These are phyloP conservation scores for Puccinia hordei DNA, from an alignment of 1,284 basidiomycete species.

Conservation along the genomic window DNA sequence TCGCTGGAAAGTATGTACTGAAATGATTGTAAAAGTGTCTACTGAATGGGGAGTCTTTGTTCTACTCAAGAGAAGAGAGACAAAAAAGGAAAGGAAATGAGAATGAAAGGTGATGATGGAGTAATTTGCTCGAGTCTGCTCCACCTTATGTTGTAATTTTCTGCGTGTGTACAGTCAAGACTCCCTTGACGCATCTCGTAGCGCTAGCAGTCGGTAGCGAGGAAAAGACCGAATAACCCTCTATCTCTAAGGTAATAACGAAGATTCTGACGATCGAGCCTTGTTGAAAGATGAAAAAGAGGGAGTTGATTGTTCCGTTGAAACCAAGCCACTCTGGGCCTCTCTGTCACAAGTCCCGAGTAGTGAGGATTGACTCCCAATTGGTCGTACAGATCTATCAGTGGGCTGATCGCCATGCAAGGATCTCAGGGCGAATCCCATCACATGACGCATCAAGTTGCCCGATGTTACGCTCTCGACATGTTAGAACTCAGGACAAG, in stretches of 20 bases:
- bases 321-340: background rate
- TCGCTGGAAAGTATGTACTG: background rate
- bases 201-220: background rate
- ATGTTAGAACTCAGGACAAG: too few species aligned
- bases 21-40: constrained; percentile 22
- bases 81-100: background rate
- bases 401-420: background rate
- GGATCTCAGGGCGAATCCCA: background rate
- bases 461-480: constrained; percentile 2
- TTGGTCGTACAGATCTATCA: background rate
- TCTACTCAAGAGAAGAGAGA: background rate
- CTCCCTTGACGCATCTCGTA: background rate
- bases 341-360: background rate
- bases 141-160: constrained; percentile 10
- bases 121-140: background rate
- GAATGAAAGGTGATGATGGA: constrained; percentile 14
- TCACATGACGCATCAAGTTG: background rate
- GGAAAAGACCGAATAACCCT: background rate
- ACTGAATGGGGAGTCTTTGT: background rate
- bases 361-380: background rate
- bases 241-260: background rate
- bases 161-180: background rate
- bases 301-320: background rate
- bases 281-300: background rate
- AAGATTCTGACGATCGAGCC: constrained; percentile 20